Base-by-base conservation (phyloP, 306 rosid genomes). In the Sechiopsis laciniata region DNA sequence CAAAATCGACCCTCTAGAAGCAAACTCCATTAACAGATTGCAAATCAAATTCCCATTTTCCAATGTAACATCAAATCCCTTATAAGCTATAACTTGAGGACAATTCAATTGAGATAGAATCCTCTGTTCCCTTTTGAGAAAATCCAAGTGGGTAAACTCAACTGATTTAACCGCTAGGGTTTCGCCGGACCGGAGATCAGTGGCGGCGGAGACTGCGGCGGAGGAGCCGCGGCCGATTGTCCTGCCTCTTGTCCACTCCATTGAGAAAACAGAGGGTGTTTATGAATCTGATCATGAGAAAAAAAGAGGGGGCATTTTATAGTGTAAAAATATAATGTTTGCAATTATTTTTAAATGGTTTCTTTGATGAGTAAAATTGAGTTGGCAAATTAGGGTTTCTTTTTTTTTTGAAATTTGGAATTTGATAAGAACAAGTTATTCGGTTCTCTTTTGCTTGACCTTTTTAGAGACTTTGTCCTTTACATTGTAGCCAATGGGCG, bases 141-240 rank as follows among this genome's bases (percentile, higher is more conserved):
- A 71, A 19, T 84, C 89, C 1, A 95, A 87, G 0, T 62, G 75
- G 55, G 84, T 42, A 42, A 91, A 85, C 81, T 85, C 83, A 1
- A 77, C 77, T 0, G 97, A 84, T 77, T 94, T 94, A 50, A 86
- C 96, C 0, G 97, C 99, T 0, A 89, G 80, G 0, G 78, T 2
- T 67, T 82, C 61, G 3, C 83, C 85, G 2, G 88, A 86, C 2
- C 37, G 35, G 4, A 2, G 24, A 48, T 74, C 68, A 15, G 59
- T 74, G 0, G 89, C 98, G 0, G 77, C 12, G 11, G 84, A 86
- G 58, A 94, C 97, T 1, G 88, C 74, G 62, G 97, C 97, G 4
- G 96, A 78, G 40, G 99, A 90, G 64, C 99, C 99, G 9, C 81
- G 81, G 80, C 97, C 99, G 4, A 94, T 66, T 62, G 69, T 80